Conservation (phyloP, 106 monocot genomes). For the Dactylorhiza incarnata region DNA sequence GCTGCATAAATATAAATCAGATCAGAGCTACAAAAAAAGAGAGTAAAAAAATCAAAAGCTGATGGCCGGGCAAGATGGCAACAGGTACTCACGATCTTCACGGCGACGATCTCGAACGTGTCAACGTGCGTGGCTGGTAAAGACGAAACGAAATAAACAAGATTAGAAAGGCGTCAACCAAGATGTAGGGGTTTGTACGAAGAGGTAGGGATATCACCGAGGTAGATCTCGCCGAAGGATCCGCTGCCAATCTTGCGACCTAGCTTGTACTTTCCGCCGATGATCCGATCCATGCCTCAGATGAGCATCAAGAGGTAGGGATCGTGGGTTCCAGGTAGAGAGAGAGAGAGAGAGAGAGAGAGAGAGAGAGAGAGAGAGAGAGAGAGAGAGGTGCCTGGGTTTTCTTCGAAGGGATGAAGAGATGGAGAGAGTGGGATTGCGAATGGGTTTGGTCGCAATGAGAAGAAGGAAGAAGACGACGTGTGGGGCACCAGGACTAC, state of each 20-base stretch:
- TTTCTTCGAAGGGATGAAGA: not conserved
- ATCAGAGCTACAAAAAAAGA: not conserved
- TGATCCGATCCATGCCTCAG: conserved; percentile 66
- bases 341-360: too few species aligned
- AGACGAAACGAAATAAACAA: conserved; percentile 4
- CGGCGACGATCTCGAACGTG: conserved; percentile 91
- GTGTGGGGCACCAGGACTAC: not conserved
- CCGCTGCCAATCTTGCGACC: conserved; percentile 93
- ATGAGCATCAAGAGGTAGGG: conserved; percentile 1
- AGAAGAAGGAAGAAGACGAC: not conserved
- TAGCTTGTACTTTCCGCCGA: conserved; percentile 85
- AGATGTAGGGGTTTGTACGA: not conserved
- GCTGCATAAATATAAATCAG: not conserved
- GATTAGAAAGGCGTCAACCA: not conserved
- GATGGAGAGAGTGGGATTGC: not conserved
- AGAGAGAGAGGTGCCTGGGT: not conserved
- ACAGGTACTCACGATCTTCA: conserved; percentile 73
- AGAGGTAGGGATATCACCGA: conserved; percentile 30
- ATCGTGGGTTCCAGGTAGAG: not conserved
- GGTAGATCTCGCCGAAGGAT: conserved; percentile 89
- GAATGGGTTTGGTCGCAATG: not conserved
- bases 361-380: too few species aligned
- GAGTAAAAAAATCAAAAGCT: not conserved
- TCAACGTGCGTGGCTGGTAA: conserved; percentile 77
- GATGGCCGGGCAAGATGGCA: not conserved